Conservation (phyloP, 2,329 filamentous ascomycete species). For the Colletotrichum musae region DNA sequence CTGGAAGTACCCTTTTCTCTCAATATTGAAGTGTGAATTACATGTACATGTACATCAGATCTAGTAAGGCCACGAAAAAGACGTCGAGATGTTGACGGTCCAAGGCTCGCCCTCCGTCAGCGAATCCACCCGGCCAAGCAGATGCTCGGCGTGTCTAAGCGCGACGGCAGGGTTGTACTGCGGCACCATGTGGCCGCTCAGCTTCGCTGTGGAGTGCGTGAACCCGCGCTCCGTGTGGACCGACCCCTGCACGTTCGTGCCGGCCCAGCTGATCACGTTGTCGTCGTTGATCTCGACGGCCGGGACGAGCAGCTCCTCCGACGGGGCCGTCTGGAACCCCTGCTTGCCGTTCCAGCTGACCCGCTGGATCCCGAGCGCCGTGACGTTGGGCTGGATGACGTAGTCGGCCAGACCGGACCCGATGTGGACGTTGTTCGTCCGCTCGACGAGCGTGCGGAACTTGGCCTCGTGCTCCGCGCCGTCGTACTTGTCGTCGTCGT, state of each 20-base stretch:
- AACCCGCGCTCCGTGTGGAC: slow-evolving; percentile 82
- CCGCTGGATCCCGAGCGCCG: slow-evolving; percentile 81
- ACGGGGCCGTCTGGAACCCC: slow-evolving; percentile 75
- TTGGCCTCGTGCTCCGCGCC: slow-evolving; percentile 37
- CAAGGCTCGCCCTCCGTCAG: slow-evolving; percentile 14
- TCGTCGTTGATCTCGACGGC: slow-evolving; percentile 43
- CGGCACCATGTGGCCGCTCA: slow-evolving; percentile 78
- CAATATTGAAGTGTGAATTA: not conserved
- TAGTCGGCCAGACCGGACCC: slow-evolving; percentile 80
- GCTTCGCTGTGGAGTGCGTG: slow-evolving; percentile 75
- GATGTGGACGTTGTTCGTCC: slow-evolving; percentile 79
- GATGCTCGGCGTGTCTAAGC: slow-evolving; percentile 80
- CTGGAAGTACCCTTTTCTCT: too few relatives aligned
- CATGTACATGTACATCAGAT: not conserved
- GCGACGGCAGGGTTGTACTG: slow-evolving; percentile 78
- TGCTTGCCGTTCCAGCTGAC: slow-evolving; percentile 83
- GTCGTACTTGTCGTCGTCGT: slow-evolving; percentile 26
- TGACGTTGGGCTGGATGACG: slow-evolving; percentile 77
- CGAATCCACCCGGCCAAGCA: slow-evolving; percentile 76
- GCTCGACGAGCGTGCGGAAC: slow-evolving; percentile 59
- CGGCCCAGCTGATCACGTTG: slow-evolving; percentile 63
- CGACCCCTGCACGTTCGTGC: slow-evolving; percentile 77
- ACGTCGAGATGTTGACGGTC: slow-evolving; percentile 26
- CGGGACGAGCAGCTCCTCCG: slow-evolving; percentile 78
- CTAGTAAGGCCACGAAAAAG: slow-evolving; percentile 28